phyloP scores from a whole-genome alignment of 2,329 filamentous ascomycete genomes.

The Aspergillus piperis region DNA sequence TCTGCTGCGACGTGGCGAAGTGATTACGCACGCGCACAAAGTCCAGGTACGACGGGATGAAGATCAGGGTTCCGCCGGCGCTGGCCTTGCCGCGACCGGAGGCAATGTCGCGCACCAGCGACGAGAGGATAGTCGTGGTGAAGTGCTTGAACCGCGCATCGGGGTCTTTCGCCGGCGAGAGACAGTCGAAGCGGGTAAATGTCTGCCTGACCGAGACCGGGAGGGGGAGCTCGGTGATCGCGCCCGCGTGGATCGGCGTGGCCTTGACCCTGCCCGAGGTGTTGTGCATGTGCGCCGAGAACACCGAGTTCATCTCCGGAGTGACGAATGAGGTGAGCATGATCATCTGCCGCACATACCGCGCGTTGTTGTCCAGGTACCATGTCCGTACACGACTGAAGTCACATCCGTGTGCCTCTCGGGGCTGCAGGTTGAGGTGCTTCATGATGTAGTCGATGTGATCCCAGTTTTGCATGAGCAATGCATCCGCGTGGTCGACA shows the following conservation, averaged over 20 bases:
- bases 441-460: conserved; percentile 90
- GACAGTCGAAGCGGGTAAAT: conserved; percentile 80
- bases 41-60: conserved; percentile 91
- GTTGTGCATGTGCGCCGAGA: conserved; percentile 75
- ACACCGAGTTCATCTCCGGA: conserved; percentile 80
- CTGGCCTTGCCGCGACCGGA: conserved; percentile 51
- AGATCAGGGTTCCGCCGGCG: conserved; percentile 74
- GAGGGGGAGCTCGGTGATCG: conserved; percentile 69
- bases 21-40: conserved; percentile 93
- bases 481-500: conserved; percentile 86
- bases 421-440: conserved; percentile 87
- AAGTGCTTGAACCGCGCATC: conserved; percentile 92
- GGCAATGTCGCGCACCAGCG: conserved; percentile 63
- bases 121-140: conserved; percentile 74
- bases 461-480: conserved; percentile 98
- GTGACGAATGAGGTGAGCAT: conserved; percentile 80
- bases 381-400: conserved; percentile 86
- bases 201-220: conserved; percentile 75
- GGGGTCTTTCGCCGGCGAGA: conserved; percentile 72
- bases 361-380: conserved; percentile 88
- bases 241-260: conserved; percentile 67
- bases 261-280: conserved; percentile 76
- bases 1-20: conserved; percentile 69
- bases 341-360: conserved; percentile 80
- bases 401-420: conserved; percentile 87